Evolutionary conservation across 1,284 basidiomycete genomes (phyloP).

Genomic region (Peniophora sp.): DNA sequence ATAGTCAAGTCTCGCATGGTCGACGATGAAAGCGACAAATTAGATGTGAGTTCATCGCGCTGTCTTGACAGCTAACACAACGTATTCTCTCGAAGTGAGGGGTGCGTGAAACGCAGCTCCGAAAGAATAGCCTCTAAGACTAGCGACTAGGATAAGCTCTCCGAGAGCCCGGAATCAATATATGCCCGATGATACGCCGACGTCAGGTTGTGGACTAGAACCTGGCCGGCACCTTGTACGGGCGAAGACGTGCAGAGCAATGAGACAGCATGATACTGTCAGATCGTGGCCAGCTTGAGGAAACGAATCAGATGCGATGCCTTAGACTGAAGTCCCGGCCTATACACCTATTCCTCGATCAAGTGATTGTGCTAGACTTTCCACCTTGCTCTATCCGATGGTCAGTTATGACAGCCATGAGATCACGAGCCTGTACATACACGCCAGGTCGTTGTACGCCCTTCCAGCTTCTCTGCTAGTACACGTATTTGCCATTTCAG

Average conservation of each 20-base stretch:
- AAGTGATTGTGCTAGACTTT: constrained; percentile 48
- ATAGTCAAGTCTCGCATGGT: no score
- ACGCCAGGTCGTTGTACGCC: constrained; percentile 52
- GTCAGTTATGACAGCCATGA: constrained; percentile 9
- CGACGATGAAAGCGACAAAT: no score
- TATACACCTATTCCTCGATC: constrained; percentile 52
- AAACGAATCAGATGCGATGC: constrained; percentile 6
- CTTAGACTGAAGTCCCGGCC: constrained; percentile 9
- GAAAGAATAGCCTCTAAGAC: no score
- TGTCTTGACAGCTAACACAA: no score
- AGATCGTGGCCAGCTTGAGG: constrained; percentile 8
- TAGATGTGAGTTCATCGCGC: no score
- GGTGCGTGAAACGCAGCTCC: no score
- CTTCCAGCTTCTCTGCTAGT: constrained; percentile 54
- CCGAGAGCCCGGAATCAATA: constrained; percentile 12
- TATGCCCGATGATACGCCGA: constrained; percentile 79
- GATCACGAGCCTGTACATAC: constrained; percentile 31
- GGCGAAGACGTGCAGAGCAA: constrained; percentile 33
- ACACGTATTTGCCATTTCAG: constrained; percentile 67
- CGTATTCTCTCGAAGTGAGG: no score
- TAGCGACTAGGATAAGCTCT: no score
- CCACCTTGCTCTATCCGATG: constrained; percentile 53
- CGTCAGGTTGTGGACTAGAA: constrained; percentile 49
- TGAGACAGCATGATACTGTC: background rate
- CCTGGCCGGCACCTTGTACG: constrained; percentile 77